A percentile compares a stretch with the other conserved stretches of the same genome.
Evolutionary conservation across 129 eudicot species (phyloP).

Genomic region (Helianthus annuus): HanXRQr2.0-SUNRISE NC_035438.2:116721681-116722180

Average conservation of each 20-base stretch:
- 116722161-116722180: slow-evolving; percentile 14
- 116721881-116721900: slow-evolving; percentile 19
- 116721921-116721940: slow-evolving; percentile 11
- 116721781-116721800: slow-evolving; percentile 16
- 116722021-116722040: slow-evolving; percentile 19
- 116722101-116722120: slow-evolving; percentile 17
- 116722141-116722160: slow-evolving; percentile 16
- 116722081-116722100: slow-evolving; percentile 22
- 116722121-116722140: slow-evolving; percentile 24
- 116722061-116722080: slow-evolving; percentile 21
- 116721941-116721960: slow-evolving; percentile 18
- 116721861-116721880: slow-evolving; percentile 9
- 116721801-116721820: slow-evolving; percentile 7
- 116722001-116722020: slow-evolving; percentile 21
- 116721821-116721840: slow-evolving; percentile 10
- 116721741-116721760: slow-evolving; percentile 8
- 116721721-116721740: slow-evolving; percentile 10
- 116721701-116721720: slow-evolving; percentile 17
- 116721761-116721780: neutral
- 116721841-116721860: neutral
- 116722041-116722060: slow-evolving; percentile 11
- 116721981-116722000: slow-evolving; percentile 26
- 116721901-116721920: slow-evolving; percentile 22
- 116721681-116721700: slow-evolving; percentile 5
- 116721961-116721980: slow-evolving; percentile 17